Percentiles rank a stretch among this genome's conserved stretches.
These are phyloP conservation scores for Amanita phalloides DNA, from an alignment of 768 basidiomycete genomes.

Conservation along the genomic window DNA sequence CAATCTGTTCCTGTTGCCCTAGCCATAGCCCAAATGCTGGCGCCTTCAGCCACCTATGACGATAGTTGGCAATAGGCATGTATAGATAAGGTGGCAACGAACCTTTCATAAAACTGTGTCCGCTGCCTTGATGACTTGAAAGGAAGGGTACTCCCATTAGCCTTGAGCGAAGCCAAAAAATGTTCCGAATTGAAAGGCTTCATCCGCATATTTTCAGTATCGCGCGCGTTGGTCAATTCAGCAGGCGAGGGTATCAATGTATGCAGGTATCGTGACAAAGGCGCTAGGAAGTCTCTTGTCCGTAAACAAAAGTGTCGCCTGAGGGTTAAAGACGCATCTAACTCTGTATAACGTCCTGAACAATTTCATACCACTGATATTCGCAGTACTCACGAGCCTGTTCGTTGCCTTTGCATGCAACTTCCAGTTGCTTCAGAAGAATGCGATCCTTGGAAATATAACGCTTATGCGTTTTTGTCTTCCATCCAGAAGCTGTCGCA, in stretches of 20 bases:
- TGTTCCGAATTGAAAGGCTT: constrained; percentile 60
- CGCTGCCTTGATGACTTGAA: constrained; percentile 59
- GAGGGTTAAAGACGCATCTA: constrained; percentile 53
- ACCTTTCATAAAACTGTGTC: constrained; percentile 64
- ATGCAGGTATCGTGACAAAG: constrained; percentile 85
- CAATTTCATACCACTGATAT: not conserved
- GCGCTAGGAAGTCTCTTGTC: constrained; percentile 79
- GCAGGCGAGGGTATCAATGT: constrained; percentile 70
- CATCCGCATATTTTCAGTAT: constrained; percentile 29
- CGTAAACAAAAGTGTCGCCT: constrained; percentile 78
- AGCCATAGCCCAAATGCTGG: constrained; percentile 77
- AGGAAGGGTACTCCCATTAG: constrained; percentile 59
- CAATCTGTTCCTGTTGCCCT: constrained; percentile 62
- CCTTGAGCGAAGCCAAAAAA: constrained; percentile 66
- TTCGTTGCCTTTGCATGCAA: constrained; percentile 38
- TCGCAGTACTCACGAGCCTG: constrained; percentile 35
- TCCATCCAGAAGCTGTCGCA: constrained; percentile 66
- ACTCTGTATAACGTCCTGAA: constrained; percentile 24
- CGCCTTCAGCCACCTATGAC: constrained; percentile 50
- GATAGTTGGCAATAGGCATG: not conserved
- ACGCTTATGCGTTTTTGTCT: constrained; percentile 67
- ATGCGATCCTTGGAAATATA: constrained; percentile 77
- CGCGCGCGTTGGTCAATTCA: constrained; percentile 30
- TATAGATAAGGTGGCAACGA: not conserved
- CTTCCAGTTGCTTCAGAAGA: constrained; percentile 65